Base-by-base conservation (phyloP, 192 early-diverging fungal species). In the Thamnidium elegans region DNA sequence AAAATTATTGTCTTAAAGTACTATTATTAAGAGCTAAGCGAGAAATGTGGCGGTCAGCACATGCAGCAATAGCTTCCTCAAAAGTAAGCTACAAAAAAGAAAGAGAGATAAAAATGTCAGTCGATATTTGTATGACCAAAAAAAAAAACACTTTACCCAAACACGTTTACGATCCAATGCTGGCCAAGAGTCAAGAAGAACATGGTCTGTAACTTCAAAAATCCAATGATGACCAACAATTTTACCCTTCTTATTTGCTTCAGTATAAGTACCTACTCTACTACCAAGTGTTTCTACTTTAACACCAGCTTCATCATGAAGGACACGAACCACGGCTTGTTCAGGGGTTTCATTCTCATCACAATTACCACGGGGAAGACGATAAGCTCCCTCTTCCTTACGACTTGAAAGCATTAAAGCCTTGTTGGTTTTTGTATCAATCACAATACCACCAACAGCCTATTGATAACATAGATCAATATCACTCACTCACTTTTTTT, bases 241-340 rank as follows among this genome's bases (percentile, higher is more conserved):
- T 30, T 65, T 73, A 2, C 71, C 71, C 45, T 36, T 73, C n/a
- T 73, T 73, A 55, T 68, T 68, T 26, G 71, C 71, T 39, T 68
- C 66, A 1, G 66, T 68, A 43, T 64, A 73, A 1, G 63, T 65
- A 20, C 71, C 71, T 15, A 73, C 55, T 26, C 62, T 48, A 42
- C 51, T 26, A 1, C 10, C 53, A 3, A 68, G 21, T 7, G 14
- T 21, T 3, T 47, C 10, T 17, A 62, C 58, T 1, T 56, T 13
- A 10, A 73, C 32, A 68, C 71, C 65, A 7, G 55, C 50, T 39
- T 63, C 45, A 21, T 73, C 61, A 42, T 48, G 56, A 17, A 67
- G 48, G 4, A 64, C 15, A 45, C 71, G 71, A 1, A 58, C 50
- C 2, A 66, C 66, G 5, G 71, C 66, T 15, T 56, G 36, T 43